Evolutionary conservation across 2,329 filamentous ascomycete species (phyloP), one percentile per base, ranked within the genome.

Genomic region (Alternaria panax): DNA sequence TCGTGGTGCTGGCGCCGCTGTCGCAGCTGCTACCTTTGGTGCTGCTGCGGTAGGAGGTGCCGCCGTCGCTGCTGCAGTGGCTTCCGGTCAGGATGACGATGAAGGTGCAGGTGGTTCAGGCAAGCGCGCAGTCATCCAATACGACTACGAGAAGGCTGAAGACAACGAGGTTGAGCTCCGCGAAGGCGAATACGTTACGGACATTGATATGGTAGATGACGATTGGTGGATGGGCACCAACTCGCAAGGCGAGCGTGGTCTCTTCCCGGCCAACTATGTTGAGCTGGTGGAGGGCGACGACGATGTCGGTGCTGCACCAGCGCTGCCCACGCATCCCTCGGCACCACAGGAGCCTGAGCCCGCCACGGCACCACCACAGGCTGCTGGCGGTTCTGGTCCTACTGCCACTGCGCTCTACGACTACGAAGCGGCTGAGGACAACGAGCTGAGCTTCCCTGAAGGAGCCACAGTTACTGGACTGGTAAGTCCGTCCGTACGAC

Each of bases 141-240:
- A 95, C 76, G 95, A 99, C 76, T 99, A 99, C 75, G 94, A 97
- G 72, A 97, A 96, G 81, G 93, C 93, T 1, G 95, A 99, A 78
- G 93, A 97, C 67, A 99, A 99, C 73, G 95, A 99, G 80, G 87
- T 99, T 57, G 93, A 97, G 66, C 85, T 99, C 18, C 85, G 87
- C 25, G 95, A 99, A 80, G 93, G 93, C 63, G 92, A 97, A 71
- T 87, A 89, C 65, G 90, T 99, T 36, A 93, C 87, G 24, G 90
- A 97, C 75, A 97, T 99, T 71, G 92, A 98, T 64, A 96, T 96
- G 91, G 92, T 99, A 2, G 95, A 98, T 70, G 91, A 96, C 51
- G 94, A 99, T 76, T 99, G 95, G 95, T 99, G 95, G 95, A 91
- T 97, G 86, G 95, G 96, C 42, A 92, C 90, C 67, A 99, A 98